Base-by-base conservation (phyloP, 768 basidiomycete species). In the Amyloporia xantha region DNA sequence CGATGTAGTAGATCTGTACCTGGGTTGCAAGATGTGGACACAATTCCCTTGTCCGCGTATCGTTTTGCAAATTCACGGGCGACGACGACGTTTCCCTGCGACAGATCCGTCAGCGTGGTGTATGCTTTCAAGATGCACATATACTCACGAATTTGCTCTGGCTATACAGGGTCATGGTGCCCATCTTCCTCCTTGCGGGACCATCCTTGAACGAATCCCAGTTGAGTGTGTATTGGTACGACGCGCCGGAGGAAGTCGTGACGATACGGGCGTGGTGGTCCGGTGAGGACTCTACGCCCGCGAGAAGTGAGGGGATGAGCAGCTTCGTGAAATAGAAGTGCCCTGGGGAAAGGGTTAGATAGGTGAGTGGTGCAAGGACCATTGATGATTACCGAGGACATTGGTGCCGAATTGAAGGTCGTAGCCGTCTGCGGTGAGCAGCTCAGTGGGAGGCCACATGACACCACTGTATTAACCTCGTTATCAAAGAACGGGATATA, bases 381-480 rank as follows among this genome's bases (percentile, higher is more conserved):
- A 4, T 65, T 62, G 19, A 71, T 42, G 41, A 59, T 26, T 51
- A 71, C 78, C 77, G 11, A 80, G 51, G n/a, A 75, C 75, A 53
- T 82, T 81, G 1, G 72, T 75, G 11, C 76, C 79, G 44, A 77
- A 82, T 47, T 76, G 73, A 20, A 76, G 57, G 55, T 81, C 80
- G 49, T 74, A 78, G 4, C 76, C 76, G 21, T 76, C 69, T 12
- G 52, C 60, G 0, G 76, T 81, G 12, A 71, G 24, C n/a, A 52
- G 48, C n/a, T 72, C 68, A 2, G 68, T 47, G 0, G 76, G 74
- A 12, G 48, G 4, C 68, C 52, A 47, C 76, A 79, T 77, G 19
- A 79, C 68, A 1, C 79, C 80, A 1, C 77, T 81, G 41, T 5
- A 20, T 21, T 23, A n/a, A n/a, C n/a, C n/a, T n/a, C n/a, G 19